These are phyloP conservation scores for Sugiyamaella lignohabitans DNA, from an alignment of 805 yeast species.

Conservation along the genomic window DNA sequence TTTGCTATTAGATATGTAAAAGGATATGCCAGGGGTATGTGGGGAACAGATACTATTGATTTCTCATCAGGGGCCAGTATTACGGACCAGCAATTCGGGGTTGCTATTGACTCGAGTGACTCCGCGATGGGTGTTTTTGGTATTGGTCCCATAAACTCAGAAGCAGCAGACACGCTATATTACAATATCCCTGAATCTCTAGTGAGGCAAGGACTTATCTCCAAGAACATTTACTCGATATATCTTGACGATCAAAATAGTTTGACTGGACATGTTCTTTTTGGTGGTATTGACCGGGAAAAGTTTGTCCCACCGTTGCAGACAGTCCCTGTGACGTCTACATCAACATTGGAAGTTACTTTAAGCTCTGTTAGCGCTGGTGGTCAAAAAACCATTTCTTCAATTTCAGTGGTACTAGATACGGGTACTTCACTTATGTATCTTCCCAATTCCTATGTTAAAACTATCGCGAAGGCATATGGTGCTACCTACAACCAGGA, in stretches of 20 bases:
- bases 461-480: constrained; percentile 31
- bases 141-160: constrained; percentile 21
- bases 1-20: constrained; percentile 36
- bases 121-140: constrained; percentile 21
- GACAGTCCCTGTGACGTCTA: constrained; percentile 18
- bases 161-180: constrained; percentile 33
- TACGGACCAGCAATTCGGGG: constrained; percentile 47
- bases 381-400: constrained; percentile 7
- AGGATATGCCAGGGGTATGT: constrained; percentile 45
- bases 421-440: constrained; percentile 51
- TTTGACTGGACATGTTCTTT: constrained; percentile 48
- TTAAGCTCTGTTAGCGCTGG: constrained; percentile 19
- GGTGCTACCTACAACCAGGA: constrained; percentile 36
- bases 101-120: constrained; percentile 66
- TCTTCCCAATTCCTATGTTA: constrained; percentile 37
- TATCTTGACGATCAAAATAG: constrained; percentile 42
- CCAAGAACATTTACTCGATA: constrained; percentile 54
- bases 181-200: constrained; percentile 57
- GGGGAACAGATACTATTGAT: constrained; percentile 41
- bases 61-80: constrained; percentile 47
- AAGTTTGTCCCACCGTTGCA: constrained; percentile 32
- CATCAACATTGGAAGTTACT: constrained; percentile 18
- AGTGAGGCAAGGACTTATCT: constrained; percentile 50
- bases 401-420: constrained; percentile 39
- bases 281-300: constrained; percentile 66